Percentiles rank a stretch among this genome's conserved stretches.
Conservation (phyloP, 2,329 filamentous ascomycete species). For the Pyrenochaeta sp. region DNA sequence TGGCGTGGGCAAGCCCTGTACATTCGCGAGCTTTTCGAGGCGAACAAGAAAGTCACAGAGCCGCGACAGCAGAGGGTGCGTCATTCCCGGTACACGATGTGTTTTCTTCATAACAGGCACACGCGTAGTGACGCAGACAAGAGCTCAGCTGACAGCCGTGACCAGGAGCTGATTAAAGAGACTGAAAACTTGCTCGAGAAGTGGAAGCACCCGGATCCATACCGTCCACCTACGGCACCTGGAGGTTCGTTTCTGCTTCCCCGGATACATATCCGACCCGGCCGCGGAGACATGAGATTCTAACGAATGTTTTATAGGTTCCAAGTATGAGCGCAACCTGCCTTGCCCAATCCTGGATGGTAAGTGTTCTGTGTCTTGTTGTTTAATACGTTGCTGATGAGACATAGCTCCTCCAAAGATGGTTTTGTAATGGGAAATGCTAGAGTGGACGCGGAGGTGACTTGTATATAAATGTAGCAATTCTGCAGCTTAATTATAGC, state of each 20-base stretch:
- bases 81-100: neutral
- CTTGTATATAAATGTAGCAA: conserved; percentile 18
- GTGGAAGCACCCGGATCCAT: conserved; percentile 99
- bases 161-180: conserved; percentile 81
- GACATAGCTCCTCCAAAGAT: conserved; percentile 47
- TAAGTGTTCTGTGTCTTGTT: conserved; percentile 61
- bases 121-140: neutral
- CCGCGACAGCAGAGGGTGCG: conserved; percentile 85
- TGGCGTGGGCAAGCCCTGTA: conserved; percentile 98
- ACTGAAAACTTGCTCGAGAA: conserved; percentile 87
- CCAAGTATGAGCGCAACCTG: conserved; percentile 95
- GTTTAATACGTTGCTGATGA: conserved; percentile 19
- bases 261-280: conserved; percentile 31
- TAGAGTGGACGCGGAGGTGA: conserved; percentile 10
- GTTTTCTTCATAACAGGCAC: neutral
- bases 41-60: conserved; percentile 84
- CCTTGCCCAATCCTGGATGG: conserved; percentile 80
- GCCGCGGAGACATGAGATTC: conserved; percentile 29
- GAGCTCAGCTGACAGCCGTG: conserved; percentile 27
- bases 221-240: conserved; percentile 86
- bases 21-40: conserved; percentile 93
- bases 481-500: neutral
- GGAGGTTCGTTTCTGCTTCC: conserved; percentile 71
- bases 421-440: conserved; percentile 36
- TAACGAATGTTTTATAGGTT: conserved; percentile 67